Conservation (phyloP, 345 rosid species). For the Diplotaxis tenuifolia region DNA sequence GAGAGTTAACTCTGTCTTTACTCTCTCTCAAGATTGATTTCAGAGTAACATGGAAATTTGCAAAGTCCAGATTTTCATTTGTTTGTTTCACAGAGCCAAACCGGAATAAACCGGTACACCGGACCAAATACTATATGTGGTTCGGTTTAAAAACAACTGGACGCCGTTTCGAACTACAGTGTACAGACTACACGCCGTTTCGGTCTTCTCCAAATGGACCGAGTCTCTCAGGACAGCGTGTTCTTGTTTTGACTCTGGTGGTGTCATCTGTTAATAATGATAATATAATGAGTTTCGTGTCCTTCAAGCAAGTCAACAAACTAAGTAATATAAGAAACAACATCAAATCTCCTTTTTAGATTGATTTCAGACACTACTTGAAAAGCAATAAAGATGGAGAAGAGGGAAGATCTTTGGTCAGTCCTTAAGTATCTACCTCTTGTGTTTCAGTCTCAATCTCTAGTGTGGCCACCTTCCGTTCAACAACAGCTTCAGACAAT, state of each 20-base stretch:
- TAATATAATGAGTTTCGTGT: not conserved
- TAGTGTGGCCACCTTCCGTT: conserved; percentile 58
- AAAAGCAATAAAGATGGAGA: conserved; percentile 44
- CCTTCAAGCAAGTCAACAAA: not conserved
- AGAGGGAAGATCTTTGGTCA: conserved; percentile 50
- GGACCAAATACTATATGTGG: not conserved
- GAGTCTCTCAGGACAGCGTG: not conserved
- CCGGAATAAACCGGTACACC: not conserved
- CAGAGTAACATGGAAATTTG: not conserved
- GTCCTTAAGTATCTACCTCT: conserved; percentile 55
- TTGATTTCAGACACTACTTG: too few species aligned
- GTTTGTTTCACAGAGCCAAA: not conserved
- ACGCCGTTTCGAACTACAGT: not conserved
- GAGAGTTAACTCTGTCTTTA: conserved; percentile 8
- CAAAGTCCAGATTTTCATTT: not conserved
- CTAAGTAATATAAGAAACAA: not conserved
- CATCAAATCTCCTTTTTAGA: not conserved
- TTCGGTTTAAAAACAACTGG: not conserved
- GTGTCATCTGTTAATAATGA: not conserved
- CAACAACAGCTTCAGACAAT: conserved; percentile 57
- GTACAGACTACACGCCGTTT: not conserved
- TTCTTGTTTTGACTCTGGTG: conserved; percentile 1
- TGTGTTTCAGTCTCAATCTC: conserved; percentile 41
- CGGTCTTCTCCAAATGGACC: not conserved
- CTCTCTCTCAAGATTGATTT: conserved; percentile 14